Evolutionary conservation across 106 monocot genomes (phyloP), one percentile per base, ranked within the genome.

Genomic region (Gastrodia elata): DNA sequence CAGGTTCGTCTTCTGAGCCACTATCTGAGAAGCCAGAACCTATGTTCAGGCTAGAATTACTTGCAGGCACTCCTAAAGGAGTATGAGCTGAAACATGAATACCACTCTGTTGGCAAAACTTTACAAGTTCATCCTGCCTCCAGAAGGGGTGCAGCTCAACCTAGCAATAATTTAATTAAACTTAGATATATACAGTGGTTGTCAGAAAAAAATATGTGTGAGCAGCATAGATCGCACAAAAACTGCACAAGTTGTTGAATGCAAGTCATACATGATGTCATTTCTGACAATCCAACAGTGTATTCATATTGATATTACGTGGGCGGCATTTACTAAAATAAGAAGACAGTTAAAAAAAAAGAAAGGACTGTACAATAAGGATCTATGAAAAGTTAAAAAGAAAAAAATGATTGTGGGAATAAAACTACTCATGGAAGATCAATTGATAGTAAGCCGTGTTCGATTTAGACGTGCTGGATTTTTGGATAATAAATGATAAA

Each of bases 51-150:
- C 70, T 42, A 42, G 72, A 33, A 77, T 72, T 84, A 27, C 79
- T 78, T 44, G 74, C 37, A 5, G 90, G 91, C 41, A 91, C 94
- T 27, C 94, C 90, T 42, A 94, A 65, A 30, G 94, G 94, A 39
- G 90, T 94, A 77, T 88, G 91, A 44, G 94, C 94, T 68, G 94
- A 94, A 2, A 94, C 90, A 82, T 94, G 94, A 71, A 94, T 94
- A 28, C 86, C 80, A 71, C 85, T 86, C 48, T 82, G 71, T 70
- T 88, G 94, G 74, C 94, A 94, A 70, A 91, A 91, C 57, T 82
- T 84, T 30, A 94, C 94, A 30, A 94, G 82, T 61, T 91, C 90
- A 73, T 94, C 91, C 74, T 94, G 94, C 81, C 90, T 94, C 94
- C 94, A 94, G 38, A 94, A 91, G 11, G 94, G 94, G 73, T 94